Evolutionary conservation across 495 filamentous ascomycete species (phyloP), one percentile per base, ranked within the genome.

Genomic region (Trichoderma reesei): DNA sequence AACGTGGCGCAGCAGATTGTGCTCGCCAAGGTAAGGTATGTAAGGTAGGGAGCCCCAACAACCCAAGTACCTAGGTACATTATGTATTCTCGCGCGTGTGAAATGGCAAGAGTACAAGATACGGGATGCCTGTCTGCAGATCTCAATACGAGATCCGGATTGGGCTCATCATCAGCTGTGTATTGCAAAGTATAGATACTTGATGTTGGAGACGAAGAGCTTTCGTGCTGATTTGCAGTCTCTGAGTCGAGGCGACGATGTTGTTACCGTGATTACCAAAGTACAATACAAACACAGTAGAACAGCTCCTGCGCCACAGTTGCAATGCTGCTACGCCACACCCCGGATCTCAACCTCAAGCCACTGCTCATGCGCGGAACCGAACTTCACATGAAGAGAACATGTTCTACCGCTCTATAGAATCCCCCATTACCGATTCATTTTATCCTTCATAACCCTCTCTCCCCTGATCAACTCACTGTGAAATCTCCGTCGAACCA

Each of bases 321-420:
- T 20, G 26, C 51, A 33, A 56, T 26, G 16, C 3, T 20, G 26
- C 51, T 56, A 56, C 51, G 51, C 51, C 51, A 56, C 51, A 56
- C 51, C 26, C 26, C 26, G 34, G 51, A 56, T 56, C 34, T 56
- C 51, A 56, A 56, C 51, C 51, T 56, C 31, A 33, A 56, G 51
- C 18, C 8, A 14, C 14, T 9, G 14, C 41, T 44, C 46, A 31
- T 54, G n/a, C 16, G 5, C 26, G n/a, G 26, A 26, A 26, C 26
- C 46, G 10, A 7, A 2, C 13, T 44, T 11, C 41, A n/a, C 41
- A n/a, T 44, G n/a, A 16, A 5, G 1, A n/a, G 41, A 44, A n/a
- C 41, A n/a, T n/a, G 41, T 16, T 44, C 41, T 16, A 44, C 14
- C 14, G 41, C 41, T 44, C 41, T 16, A 44, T 44, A 44, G 26